phyloP scores from a whole-genome alignment of 2,329 filamentous ascomycete genomes.

The Botryotinia convoluta region DNA sequence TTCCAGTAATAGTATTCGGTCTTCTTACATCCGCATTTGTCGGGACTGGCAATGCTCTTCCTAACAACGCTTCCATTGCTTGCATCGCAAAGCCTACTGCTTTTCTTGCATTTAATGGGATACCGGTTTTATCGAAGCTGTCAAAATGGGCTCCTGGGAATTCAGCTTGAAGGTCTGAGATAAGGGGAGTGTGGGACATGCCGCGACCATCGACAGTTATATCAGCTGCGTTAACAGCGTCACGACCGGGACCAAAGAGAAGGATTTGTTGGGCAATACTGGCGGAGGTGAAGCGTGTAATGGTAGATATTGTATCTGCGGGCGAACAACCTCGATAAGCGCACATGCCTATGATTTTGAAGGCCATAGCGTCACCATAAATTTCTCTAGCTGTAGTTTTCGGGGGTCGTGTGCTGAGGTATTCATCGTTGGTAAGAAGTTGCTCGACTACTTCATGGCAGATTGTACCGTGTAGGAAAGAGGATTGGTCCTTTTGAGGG shows the following conservation, averaged over 20 bases:
- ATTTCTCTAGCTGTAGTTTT: slow-evolving; percentile 38
- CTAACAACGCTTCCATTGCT: slow-evolving; percentile 39
- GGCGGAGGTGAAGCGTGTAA: slow-evolving; percentile 37
- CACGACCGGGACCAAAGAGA: slow-evolving; percentile 34
- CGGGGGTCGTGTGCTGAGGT: slow-evolving; percentile 33
- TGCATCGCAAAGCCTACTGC: slow-evolving; percentile 40
- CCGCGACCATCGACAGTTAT: slow-evolving; percentile 37
- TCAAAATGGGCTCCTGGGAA: slow-evolving; percentile 35
- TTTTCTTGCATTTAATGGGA: slow-evolving; percentile 39
- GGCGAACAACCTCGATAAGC: slow-evolving; percentile 32
- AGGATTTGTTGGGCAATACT: slow-evolving; percentile 38
- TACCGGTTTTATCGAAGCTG: slow-evolving; percentile 37
- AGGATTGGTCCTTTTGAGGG: slow-evolving; percentile 32
- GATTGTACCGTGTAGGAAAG: slow-evolving; percentile 32
- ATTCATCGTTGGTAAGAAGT: slow-evolving; percentile 34
- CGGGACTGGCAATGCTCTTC: slow-evolving; percentile 36
- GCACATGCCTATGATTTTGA: slow-evolving; percentile 36
- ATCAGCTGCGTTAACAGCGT: slow-evolving; percentile 36
- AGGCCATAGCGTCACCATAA: slow-evolving; percentile 36
- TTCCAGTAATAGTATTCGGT: slow-evolving; percentile 39
- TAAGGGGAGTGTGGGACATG: slow-evolving; percentile 35
- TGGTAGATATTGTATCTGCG: slow-evolving; percentile 36
- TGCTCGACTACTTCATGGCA: slow-evolving; percentile 37
- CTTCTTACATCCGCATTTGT: slow-evolving; percentile 37
- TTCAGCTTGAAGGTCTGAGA: slow-evolving; percentile 35